phyloP scores from a whole-genome alignment of 2,329 filamentous ascomycete species.

The Neonectria sp. region DNA sequence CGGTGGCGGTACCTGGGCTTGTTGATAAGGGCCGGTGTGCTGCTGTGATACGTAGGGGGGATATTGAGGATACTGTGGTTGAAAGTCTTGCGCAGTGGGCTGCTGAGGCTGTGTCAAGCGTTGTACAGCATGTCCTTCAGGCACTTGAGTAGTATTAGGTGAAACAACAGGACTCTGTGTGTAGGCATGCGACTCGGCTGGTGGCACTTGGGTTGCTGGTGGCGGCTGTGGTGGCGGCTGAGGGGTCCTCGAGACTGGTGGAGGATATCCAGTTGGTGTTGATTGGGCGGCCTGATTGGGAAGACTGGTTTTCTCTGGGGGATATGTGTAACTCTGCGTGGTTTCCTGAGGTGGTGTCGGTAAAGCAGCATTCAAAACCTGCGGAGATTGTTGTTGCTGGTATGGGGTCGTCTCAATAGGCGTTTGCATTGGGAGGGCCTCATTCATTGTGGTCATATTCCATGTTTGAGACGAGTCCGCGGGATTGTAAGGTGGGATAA shows the following conservation, averaged over 20 bases:
- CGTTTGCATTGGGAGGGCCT: conserved; percentile 29
- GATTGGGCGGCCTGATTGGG: not conserved
- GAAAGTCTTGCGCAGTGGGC: not conserved
- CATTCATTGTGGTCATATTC: conserved; percentile 31
- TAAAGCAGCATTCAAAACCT: not conserved
- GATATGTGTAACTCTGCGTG: not conserved
- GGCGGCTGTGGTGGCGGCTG: not conserved
- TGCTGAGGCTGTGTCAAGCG: not conserved
- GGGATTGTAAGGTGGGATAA: not conserved
- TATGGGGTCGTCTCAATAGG: not conserved
- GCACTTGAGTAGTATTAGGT: not conserved
- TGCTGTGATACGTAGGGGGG: conserved; percentile 8
- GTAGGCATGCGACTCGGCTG: not conserved
- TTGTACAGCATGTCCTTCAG: not conserved
- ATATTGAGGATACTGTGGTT: conserved; percentile 14
- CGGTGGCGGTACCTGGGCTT: not conserved
- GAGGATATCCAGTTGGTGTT: conserved; percentile 5
- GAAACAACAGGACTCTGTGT: not conserved
- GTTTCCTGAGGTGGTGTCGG: not conserved
- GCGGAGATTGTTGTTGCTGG: not conserved
- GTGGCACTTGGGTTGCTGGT: not conserved
- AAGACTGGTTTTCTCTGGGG: not conserved
- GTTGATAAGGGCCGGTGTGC: not conserved
- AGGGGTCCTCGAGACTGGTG: not conserved
- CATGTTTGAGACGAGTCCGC: conserved; percentile 11